Percentiles rank a stretch among this genome's conserved stretches.
Evolutionary conservation across 2,329 filamentous ascomycete species (phyloP).

Genomic region (Aspergillus pseudonomiae): DNA sequence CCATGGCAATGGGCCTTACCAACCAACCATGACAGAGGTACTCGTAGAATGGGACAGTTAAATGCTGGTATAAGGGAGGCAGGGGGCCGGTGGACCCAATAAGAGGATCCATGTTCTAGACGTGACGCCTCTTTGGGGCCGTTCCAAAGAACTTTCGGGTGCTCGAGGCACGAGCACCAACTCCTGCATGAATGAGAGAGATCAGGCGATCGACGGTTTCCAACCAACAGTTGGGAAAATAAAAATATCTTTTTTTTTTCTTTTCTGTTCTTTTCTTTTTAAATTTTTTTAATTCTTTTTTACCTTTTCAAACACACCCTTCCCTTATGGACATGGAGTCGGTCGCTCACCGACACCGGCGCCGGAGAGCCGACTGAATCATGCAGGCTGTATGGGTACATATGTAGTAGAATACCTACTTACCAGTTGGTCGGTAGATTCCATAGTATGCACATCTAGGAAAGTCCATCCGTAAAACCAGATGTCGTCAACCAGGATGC

Average conservation of each 20-base stretch:
- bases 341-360: constrained; percentile 32
- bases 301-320: background rate
- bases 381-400: constrained; percentile 15
- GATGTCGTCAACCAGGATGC: background rate
- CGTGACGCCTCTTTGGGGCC: constrained; percentile 17
- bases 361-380: constrained; percentile 17
- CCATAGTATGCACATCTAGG: background rate
- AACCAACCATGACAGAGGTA: background rate
- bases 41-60: constrained; percentile 18
- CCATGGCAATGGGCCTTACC: constrained; percentile 23
- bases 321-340: background rate
- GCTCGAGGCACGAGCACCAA: constrained; percentile 29
- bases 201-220: constrained; percentile 34
- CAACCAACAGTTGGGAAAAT: constrained; percentile 23
- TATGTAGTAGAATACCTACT: background rate
- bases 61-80: constrained; percentile 12
- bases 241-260: background rate
- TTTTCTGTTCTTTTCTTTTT: background rate
- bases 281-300: background rate
- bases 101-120: constrained; percentile 24
- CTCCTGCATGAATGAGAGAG: constrained; percentile 28
- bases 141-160: constrained; percentile 16
- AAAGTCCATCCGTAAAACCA: background rate
- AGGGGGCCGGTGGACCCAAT: constrained; percentile 16
- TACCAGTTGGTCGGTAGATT: background rate